These are phyloP conservation scores for Alternaria novae-zelandiae DNA, from an alignment of 2,329 filamentous ascomycete species.

Conservation along the genomic window DNA sequence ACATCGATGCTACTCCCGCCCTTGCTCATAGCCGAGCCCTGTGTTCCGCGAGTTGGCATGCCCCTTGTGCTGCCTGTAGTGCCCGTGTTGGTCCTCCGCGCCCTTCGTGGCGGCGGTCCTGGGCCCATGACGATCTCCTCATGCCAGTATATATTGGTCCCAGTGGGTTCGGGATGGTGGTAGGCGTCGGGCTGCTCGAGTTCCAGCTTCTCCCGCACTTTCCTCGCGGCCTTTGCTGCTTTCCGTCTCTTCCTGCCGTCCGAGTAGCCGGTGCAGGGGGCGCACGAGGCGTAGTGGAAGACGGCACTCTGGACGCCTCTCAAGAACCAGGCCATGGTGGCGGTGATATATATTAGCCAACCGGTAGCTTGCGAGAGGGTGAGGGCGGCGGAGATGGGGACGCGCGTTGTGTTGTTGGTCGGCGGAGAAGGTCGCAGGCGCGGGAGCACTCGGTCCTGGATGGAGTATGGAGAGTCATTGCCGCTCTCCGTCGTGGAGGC, in stretches of 20 bases:
- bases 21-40: slow-evolving; percentile 56
- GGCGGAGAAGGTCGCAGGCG: slow-evolving; percentile 16
- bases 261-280: slow-evolving; percentile 75
- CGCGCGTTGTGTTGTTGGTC: slow-evolving; percentile 2
- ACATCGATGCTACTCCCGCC: slow-evolving; percentile 46
- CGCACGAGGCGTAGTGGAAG: slow-evolving; percentile 79
- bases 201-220: slow-evolving; percentile 69
- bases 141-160: slow-evolving; percentile 86
- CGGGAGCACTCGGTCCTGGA: slow-evolving; percentile 27
- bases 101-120: slow-evolving; percentile 66
- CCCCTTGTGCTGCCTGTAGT: slow-evolving; percentile 57
- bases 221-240: slow-evolving; percentile 71
- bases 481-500: slow-evolving; percentile 22
- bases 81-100: slow-evolving; percentile 62
- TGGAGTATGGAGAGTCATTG: slow-evolving; percentile 32
- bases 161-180: slow-evolving; percentile 80
- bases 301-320: slow-evolving; percentile 72
- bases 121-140: slow-evolving; percentile 87
- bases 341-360: background rate
- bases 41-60: slow-evolving; percentile 63
- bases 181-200: slow-evolving; percentile 76
- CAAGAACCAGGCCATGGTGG: slow-evolving; percentile 48
- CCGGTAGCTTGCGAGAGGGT: background rate
- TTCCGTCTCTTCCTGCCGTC: slow-evolving; percentile 73
- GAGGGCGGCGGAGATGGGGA: background rate